Percentiles rank a stretch among this genome's conserved stretches.
Conservation (phyloP, 306 rosid species). For the Argentina anserina region DNA sequence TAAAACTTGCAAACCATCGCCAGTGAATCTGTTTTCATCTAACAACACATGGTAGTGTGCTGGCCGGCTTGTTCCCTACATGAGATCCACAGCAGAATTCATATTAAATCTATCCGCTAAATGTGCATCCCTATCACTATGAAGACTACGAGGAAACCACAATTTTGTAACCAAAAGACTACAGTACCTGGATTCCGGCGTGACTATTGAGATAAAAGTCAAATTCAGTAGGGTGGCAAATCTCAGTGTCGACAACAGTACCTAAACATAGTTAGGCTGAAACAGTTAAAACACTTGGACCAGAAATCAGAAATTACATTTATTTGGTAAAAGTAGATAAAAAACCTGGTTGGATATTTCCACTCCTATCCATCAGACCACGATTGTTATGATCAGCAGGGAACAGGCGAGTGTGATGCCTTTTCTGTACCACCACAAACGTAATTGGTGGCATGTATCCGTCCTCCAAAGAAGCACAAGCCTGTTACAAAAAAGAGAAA, state of each 20-base stretch:
- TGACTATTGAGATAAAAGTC: slow-evolving; percentile 80
- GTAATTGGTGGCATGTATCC: slow-evolving; percentile 51
- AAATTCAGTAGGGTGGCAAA: slow-evolving; percentile 65
- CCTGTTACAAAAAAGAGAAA: slow-evolving; percentile 26
- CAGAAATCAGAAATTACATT: neutral
- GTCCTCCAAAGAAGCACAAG: slow-evolving; percentile 46
- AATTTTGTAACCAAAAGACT: neutral
- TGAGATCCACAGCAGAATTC: neutral
- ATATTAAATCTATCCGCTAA: neutral
- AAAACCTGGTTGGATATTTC: slow-evolving; percentile 78
- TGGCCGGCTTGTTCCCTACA: slow-evolving; percentile 49
- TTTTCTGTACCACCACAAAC: slow-evolving; percentile 69
- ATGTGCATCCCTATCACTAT: neutral
- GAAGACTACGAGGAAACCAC: neutral
- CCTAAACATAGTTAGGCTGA: slow-evolving; percentile 31
- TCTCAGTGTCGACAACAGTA: slow-evolving; percentile 61
- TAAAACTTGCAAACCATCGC: slow-evolving; percentile 32
- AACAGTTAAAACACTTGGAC: neutral
- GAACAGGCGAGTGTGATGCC: slow-evolving; percentile 73
- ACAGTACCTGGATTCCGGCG: slow-evolving; percentile 63
- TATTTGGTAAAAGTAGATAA: neutral
- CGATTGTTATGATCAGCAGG: slow-evolving; percentile 22
- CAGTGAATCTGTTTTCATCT: slow-evolving; percentile 41
- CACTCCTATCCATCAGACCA: slow-evolving; percentile 43
- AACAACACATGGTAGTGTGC: slow-evolving; percentile 41